Evolutionary conservation across 2,329 filamentous ascomycete genomes (phyloP), one percentile per base, ranked within the genome.

Genomic region (Ceratocystis albifundus): DNA sequence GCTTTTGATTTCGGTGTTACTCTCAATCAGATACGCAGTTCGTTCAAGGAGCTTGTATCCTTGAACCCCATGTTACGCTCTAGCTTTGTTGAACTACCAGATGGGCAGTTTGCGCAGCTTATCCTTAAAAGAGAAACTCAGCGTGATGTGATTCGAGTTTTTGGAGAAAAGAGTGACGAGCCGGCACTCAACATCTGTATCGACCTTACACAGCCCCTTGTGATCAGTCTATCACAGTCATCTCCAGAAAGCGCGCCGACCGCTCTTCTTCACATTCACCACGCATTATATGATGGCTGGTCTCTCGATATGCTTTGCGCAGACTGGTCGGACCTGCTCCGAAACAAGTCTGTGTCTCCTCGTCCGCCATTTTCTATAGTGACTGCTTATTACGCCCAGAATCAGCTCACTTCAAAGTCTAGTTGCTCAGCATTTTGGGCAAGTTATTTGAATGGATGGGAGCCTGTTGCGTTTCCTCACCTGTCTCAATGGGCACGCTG

Each of bases 221-320:
- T 12, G 22, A 10, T 44, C 17, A 45, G 1, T 3, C 36, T 44
- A 32, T 67, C 15, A 10, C 48, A 41, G 36, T 4, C 2, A 41
- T 41, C 36, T 12, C 36, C 32, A 44, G 50, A 20, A 61, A 25
- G 17, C 36, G 50, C 4, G 53, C 28, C 30, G 5, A 17, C 76
- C 3, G 73, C 73, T 68, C 74, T 82, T 10, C 65, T 89, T 57
- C 79, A 87, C 12, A 77, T 95, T 0, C 91, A 96, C 72, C 92
- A 96, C 74, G 85, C 89, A 0, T 74, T 95, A 0, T 96, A 96
- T 72, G 92, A 96, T 74, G 92, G 91, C n/a, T 96, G 92, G 92
- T 92, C 90, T 0, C 81, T 91, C 72, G 88, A 96, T 64, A 77
- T 93, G 36, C 75, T 95, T 0, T 71, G 89, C 15, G 76, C 80